A percentile compares a stretch with the other conserved stretches of the same genome.
phyloP scores from a whole-genome alignment of 371 early-diverging fungal species.

The Syncephalis fuscata region DNA sequence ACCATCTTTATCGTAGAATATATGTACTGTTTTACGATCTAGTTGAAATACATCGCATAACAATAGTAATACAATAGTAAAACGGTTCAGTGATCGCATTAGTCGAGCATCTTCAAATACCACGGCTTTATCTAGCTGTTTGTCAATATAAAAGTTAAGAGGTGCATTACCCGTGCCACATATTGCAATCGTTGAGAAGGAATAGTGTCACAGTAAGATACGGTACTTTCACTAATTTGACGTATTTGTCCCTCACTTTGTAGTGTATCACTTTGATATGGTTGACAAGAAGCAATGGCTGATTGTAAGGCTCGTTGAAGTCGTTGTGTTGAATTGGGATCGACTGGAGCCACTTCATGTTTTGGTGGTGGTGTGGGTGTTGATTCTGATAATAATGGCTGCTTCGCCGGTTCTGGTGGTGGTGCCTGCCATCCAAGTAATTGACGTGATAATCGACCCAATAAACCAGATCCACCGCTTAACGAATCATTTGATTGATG shows the following conservation, averaged over 20 bases:
- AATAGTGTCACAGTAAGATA: slow-evolving; percentile 28
- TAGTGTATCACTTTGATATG: neutral
- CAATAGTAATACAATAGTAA: slow-evolving; percentile 28
- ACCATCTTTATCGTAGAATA: slow-evolving; percentile 56
- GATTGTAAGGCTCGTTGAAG: neutral
- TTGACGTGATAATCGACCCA: slow-evolving; percentile 6
- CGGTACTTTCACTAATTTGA: neutral
- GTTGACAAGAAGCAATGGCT: neutral
- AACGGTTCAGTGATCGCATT: slow-evolving; percentile 22
- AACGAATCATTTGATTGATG: neutral
- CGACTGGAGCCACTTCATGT: slow-evolving; percentile 30
- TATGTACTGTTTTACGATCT: slow-evolving; percentile 30
- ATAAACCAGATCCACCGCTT: neutral
- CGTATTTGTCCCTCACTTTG: neutral
- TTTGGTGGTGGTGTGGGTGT: slow-evolving; percentile 18
- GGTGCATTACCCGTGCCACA: slow-evolving; percentile 17
- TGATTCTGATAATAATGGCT: neutral
- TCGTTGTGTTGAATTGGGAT: neutral
- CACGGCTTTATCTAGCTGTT: neutral
- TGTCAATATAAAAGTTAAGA: neutral
- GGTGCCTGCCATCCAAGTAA: slow-evolving; percentile 8
- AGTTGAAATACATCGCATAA: slow-evolving; percentile 53
- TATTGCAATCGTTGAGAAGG: slow-evolving; percentile 24
- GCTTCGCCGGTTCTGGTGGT: neutral
- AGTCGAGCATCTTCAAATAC: neutral